These are phyloP conservation scores for Macroventuria anomochaeta DNA, from an alignment of 2,329 filamentous ascomycete species.

Conservation along the genomic window DNA sequence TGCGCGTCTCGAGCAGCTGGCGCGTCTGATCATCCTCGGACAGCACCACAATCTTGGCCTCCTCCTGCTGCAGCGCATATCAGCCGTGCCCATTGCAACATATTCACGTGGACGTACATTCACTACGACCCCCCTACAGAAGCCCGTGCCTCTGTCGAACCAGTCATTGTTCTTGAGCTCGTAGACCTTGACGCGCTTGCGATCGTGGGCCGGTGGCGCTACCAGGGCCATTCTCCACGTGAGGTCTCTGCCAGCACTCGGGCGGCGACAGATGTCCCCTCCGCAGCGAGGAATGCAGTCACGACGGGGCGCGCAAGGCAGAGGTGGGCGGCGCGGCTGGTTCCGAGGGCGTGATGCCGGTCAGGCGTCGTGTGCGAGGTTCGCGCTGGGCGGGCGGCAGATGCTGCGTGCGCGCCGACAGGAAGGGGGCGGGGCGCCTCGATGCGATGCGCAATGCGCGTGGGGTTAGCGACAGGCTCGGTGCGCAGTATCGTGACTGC, in stretches of 20 bases:
- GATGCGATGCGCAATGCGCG: constrained; percentile 11
- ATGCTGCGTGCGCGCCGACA: constrained; percentile 10
- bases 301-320: constrained; percentile 32
- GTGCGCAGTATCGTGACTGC: constrained; percentile 13
- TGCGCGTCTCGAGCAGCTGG: constrained; percentile 84
- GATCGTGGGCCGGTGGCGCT: constrained; percentile 56
- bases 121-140: constrained; percentile 80
- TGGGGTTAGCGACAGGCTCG: constrained; percentile 13
- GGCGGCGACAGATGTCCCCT: constrained; percentile 42
- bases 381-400: constrained; percentile 27
- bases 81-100: constrained; percentile 37
- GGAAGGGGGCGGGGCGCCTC: constrained; percentile 6
- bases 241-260: constrained; percentile 39
- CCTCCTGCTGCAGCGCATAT: constrained; percentile 69
- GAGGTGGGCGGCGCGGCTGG: constrained; percentile 8
- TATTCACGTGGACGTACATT: constrained; percentile 63
- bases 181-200: constrained; percentile 92
- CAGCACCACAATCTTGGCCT: constrained; percentile 86
- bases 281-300: constrained; percentile 43
- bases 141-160: constrained; percentile 96
- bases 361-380: constrained; percentile 23
- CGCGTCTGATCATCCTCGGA: constrained; percentile 90
- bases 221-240: constrained; percentile 49
- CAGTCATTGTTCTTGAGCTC: constrained; percentile 98
- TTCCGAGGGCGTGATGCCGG: constrained; percentile 12